Evolutionary conservation across 2,329 filamentous ascomycete species (phyloP), one percentile per base, ranked within the genome.

Genomic region (Aspergillus japonicus): DNA sequence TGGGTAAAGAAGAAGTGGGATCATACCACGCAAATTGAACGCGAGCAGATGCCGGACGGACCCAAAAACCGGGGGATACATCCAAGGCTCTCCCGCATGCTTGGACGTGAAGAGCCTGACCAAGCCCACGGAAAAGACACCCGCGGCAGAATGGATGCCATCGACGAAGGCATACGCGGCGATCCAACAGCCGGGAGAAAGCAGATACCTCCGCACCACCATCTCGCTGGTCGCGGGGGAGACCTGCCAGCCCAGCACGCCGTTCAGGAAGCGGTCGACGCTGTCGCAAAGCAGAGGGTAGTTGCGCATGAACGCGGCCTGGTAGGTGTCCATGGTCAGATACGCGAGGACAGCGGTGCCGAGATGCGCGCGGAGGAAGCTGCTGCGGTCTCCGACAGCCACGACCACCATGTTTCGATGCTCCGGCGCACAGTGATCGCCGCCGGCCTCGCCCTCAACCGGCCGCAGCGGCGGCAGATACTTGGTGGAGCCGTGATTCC

Each of bases 1-100:
- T n/a, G n/a, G n/a, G n/a, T n/a, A n/a, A 26, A 26, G 26, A 26
- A 26, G 26, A 8, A 8, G 26, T 29, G 26, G 7, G 7, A 29
- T 8, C 26, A n/a, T 60, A 59, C 63, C 62, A 62, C 58, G 56
- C 14, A 65, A 21, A 14, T 55, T 58, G 31, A 57, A 58, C 4
- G 56, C 47, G n/a, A 65, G 53, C 5, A 65, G 24, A 44, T 59
- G 50, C 16, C 47, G 55, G 33, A 49, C 50, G n/a, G 63, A 55
- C 3, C 63, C 62, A 47, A 65, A 65, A 3, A 62, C 53, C 23
- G 57, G 49, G 3, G 63, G 63, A 55, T 65, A 64, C 63, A 64
- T 65, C 63, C 63, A 65, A 39, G 63, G 59, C 29, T 65, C 63
- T 10, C 21, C 57, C 2, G 61, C 54, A 19, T 57, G 42, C 10